Evolutionary conservation across 768 basidiomycete species (phyloP).

Genomic region (Psilocybe cyanescens): DNA sequence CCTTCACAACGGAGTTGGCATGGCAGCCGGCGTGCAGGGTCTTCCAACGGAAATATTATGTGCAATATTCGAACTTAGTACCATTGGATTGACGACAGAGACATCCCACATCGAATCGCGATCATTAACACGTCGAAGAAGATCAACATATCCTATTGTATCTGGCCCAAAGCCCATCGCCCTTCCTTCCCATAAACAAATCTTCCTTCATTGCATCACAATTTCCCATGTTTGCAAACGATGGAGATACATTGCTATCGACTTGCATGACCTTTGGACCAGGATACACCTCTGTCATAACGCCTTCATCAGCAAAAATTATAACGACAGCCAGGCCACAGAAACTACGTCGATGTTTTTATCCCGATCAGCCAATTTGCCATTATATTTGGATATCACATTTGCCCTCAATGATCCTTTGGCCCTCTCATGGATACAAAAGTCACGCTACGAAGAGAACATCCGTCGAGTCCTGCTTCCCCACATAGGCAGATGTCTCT

Average conservation of each 20-base stretch:
- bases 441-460: not conserved
- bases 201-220: not conserved
- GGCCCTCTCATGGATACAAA: not conserved
- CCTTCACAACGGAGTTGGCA: not conserved
- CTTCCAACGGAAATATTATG: conserved; percentile 16
- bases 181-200: conserved; percentile 5
- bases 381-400: conserved; percentile 8
- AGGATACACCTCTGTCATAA: conserved; percentile 3
- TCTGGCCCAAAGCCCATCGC: not conserved
- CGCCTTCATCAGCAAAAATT: conserved; percentile 7
- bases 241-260: conserved; percentile 15
- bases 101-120: not conserved
- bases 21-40: not conserved
- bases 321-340: not conserved
- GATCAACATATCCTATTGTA: not conserved
- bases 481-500: not conserved
- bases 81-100: not conserved
- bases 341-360: conserved; percentile 6
- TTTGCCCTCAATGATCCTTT: not conserved
- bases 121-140: not conserved
- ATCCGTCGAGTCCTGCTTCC: conserved; percentile 4
- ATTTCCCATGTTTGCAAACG: conserved; percentile 13
- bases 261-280: conserved; percentile 9
- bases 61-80: conserved; percentile 12
- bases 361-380: conserved; percentile 6